phyloP scores from a whole-genome alignment of 2,329 filamentous ascomycete genomes.

The Huntiella moniliformis region DNA sequence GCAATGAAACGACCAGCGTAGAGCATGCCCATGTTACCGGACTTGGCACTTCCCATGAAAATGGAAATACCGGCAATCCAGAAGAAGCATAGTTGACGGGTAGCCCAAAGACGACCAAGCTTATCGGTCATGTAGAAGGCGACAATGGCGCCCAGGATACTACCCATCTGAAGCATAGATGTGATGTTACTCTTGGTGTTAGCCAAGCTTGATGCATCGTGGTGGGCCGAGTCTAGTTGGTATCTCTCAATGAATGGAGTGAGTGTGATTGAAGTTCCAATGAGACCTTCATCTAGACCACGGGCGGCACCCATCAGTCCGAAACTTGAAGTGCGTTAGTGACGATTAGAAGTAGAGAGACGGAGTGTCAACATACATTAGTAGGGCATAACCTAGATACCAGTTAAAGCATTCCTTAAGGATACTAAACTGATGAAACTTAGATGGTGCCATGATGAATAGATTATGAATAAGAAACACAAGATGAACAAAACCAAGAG shows the following conservation, averaged over 20 bases:
- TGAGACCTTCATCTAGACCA: constrained; percentile 66
- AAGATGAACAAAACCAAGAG: too few species aligned
- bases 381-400: constrained; percentile 11
- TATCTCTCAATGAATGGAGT: constrained; percentile 20
- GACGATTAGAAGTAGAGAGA: background rate
- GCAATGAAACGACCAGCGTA: constrained; percentile 50
- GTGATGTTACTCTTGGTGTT: constrained; percentile 61
- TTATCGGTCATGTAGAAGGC: constrained; percentile 40
- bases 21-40: constrained; percentile 35
- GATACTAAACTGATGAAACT: constrained; percentile 6
- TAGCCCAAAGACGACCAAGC: constrained; percentile 45
- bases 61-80: constrained; percentile 41
- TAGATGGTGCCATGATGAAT: background rate
- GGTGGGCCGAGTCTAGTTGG: constrained; percentile 38
- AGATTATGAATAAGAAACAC: too few species aligned
- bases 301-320: constrained; percentile 59
- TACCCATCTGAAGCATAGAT: constrained; percentile 66
- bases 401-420: constrained; percentile 10
- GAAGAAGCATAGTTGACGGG: constrained; percentile 34
- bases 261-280: constrained; percentile 35
- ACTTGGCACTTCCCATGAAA: constrained; percentile 32
- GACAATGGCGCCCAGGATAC: constrained; percentile 49
- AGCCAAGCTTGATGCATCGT: constrained; percentile 33
- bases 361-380: constrained; percentile 7
- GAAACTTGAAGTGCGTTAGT: constrained; percentile 22